Conservation (phyloP, 1,284 basidiomycete species). For the Trametes sp. region DNA sequence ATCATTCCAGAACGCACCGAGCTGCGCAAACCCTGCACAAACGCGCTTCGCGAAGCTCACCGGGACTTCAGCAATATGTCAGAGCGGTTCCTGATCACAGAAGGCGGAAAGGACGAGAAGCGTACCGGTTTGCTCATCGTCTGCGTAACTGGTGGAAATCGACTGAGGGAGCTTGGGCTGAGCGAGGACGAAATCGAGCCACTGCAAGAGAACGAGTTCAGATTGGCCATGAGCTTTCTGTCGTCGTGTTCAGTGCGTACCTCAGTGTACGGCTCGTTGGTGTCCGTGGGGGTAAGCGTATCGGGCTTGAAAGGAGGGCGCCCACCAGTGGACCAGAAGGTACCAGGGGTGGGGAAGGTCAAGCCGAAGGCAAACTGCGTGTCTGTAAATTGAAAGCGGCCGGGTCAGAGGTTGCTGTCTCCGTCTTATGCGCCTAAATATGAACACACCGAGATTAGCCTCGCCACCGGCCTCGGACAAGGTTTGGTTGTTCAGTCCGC, state of each 20-base stretch:
- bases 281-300: slow-evolving; percentile 45
- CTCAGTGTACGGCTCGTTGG: slow-evolving; percentile 71
- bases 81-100: not conserved
- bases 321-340: slow-evolving; percentile 69
- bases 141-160: slow-evolving; percentile 73
- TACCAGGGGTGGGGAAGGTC: slow-evolving; percentile 55
- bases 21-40: slow-evolving; percentile 69
- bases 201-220: slow-evolving; percentile 46
- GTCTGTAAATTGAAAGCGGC: slow-evolving; percentile 45
- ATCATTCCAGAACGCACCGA: slow-evolving; percentile 48
- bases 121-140: slow-evolving; percentile 71
- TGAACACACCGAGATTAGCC: slow-evolving; percentile 59
- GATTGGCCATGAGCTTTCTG: not conserved
- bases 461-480: slow-evolving; percentile 63
- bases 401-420: not conserved
- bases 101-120: not conserved
- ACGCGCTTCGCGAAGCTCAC: slow-evolving; percentile 64
- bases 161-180: slow-evolving; percentile 55
- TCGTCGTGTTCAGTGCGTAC: slow-evolving; percentile 41
- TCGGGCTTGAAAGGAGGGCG: slow-evolving; percentile 68
- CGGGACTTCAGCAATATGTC: slow-evolving; percentile 54
- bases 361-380: slow-evolving; percentile 72
- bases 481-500: slow-evolving; percentile 69
- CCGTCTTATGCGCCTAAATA: not conserved
- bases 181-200: slow-evolving; percentile 59